These are phyloP conservation scores for Auricularia cornea DNA, from an alignment of 768 basidiomycete species.

Conservation along the genomic window DNA sequence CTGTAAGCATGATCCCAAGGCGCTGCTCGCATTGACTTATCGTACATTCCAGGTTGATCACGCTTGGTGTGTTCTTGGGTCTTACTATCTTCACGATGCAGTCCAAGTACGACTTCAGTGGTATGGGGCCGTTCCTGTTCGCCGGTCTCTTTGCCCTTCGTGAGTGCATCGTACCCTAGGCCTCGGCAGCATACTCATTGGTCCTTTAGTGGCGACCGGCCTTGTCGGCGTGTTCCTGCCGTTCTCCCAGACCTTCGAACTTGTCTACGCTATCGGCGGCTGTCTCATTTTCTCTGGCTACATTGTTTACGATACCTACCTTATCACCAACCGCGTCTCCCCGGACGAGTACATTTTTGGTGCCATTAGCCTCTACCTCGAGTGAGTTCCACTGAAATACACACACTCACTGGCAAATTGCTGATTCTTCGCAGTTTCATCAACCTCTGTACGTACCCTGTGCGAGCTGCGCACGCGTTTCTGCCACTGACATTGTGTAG, in stretches of 20 bases:
- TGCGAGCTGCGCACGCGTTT: constrained; percentile 38
- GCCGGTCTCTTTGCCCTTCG: constrained; percentile 72
- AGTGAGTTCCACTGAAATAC: constrained; percentile 41
- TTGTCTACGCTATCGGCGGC: constrained; percentile 70
- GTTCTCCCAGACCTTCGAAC: constrained; percentile 71
- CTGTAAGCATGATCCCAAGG: constrained; percentile 39
- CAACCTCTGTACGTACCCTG: constrained; percentile 45
- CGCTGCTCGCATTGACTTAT: background rate
- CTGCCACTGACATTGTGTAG: constrained; percentile 26
- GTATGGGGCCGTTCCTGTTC: constrained; percentile 86
- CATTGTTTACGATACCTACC: constrained; percentile 83
- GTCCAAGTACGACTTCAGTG: constrained; percentile 95
- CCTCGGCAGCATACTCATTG: constrained; percentile 4
- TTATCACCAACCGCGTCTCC: constrained; percentile 79
- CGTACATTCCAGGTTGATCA: constrained; percentile 53
- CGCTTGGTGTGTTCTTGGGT: constrained; percentile 86
- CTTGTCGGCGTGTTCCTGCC: constrained; percentile 82
- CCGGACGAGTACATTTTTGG: constrained; percentile 94
- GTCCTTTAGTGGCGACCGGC: constrained; percentile 72
- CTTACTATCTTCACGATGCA: constrained; percentile 92
- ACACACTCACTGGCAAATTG: constrained; percentile 5
- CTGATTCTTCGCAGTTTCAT: constrained; percentile 49
- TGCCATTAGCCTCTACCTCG: constrained; percentile 88
- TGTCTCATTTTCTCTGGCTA: constrained; percentile 85
- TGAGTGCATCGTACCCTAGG: constrained; percentile 25